Conservation (phyloP, 768 basidiomycete genomes). For the Paxillus involutus region DNA sequence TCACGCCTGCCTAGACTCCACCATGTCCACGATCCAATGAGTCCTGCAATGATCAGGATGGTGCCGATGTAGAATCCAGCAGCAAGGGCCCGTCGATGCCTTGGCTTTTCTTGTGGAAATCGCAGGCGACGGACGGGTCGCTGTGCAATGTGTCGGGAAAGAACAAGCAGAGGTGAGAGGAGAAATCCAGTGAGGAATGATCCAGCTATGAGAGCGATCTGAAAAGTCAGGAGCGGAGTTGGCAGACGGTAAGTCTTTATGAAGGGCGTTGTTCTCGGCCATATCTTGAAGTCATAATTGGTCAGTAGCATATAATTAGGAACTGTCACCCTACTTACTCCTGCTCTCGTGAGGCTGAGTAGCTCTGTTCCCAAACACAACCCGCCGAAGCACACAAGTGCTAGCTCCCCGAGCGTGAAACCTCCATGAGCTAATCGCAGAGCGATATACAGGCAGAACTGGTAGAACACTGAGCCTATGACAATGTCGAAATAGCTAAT, state of each 20-base stretch:
- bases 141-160: constrained; percentile 90
- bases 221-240: constrained; percentile 88
- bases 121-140: constrained; percentile 80
- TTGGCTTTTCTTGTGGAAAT: constrained; percentile 78
- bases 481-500: constrained; percentile 75
- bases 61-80: constrained; percentile 80
- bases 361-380: constrained; percentile 86
- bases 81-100: constrained; percentile 81
- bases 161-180: constrained; percentile 87
- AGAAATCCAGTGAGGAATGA: constrained; percentile 91
- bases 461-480: constrained; percentile 78
- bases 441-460: constrained; percentile 87
- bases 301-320: constrained; percentile 1
- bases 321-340: constrained; percentile 47
- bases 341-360: constrained; percentile 78
- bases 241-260: constrained; percentile 93
- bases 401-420: constrained; percentile 93
- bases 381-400: constrained; percentile 85
- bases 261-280: constrained; percentile 75
- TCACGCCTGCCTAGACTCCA: constrained; percentile 81
- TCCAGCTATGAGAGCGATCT: constrained; percentile 90
- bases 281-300: constrained; percentile 50
- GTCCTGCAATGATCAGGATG: constrained; percentile 71
- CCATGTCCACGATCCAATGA: constrained; percentile 91
- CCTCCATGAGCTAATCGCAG: constrained; percentile 90